A percentile compares a stretch with the other conserved stretches of the same genome.
Conservation (phyloP, 352 stramenopile genomes). For the Phytophthora aleatoria region DNA sequence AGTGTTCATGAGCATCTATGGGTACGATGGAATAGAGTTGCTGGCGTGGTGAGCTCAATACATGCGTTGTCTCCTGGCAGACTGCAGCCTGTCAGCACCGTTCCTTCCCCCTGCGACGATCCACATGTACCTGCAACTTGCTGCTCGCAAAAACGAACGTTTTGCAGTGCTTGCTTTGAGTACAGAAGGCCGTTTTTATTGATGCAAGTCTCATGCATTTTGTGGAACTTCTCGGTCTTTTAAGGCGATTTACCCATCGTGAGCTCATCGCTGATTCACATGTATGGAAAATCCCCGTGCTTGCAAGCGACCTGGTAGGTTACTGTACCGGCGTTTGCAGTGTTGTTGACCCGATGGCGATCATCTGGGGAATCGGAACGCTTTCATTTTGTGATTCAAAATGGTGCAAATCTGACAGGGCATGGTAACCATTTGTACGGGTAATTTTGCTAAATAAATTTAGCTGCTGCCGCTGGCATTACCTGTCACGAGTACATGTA, state of each 20-base stretch:
- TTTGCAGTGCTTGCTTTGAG: too few species aligned
- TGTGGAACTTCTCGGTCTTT: too few species aligned
- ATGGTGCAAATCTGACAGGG: too few species aligned
- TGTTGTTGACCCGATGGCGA: conserved; percentile 5
- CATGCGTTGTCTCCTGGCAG: background rate
- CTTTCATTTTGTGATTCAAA: background rate
- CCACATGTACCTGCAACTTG: background rate
- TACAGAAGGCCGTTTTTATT: too few species aligned
- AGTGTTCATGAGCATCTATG: background rate
- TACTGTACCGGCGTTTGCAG: conserved; percentile 9
- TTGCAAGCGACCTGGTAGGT: conserved; percentile 19
- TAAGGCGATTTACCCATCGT: too few species aligned
- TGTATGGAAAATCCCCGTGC: conserved; percentile 9
- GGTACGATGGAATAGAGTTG: conserved; percentile 8
- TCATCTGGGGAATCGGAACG: conserved; percentile 18
- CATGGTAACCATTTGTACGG: too few species aligned
- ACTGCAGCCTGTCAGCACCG: too few species aligned
- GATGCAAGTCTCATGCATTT: too few species aligned
- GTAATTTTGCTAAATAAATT: too few species aligned
- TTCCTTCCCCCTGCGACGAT: too few species aligned
- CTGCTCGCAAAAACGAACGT: conserved; percentile 7
- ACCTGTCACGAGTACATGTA: background rate
- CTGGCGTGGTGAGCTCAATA: conserved; percentile 9
- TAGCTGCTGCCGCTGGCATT: background rate
- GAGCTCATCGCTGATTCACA: too few species aligned